Conservation (phyloP, 371 early-diverging fungal genomes). For the Rhizopus stolonifer region DNA sequence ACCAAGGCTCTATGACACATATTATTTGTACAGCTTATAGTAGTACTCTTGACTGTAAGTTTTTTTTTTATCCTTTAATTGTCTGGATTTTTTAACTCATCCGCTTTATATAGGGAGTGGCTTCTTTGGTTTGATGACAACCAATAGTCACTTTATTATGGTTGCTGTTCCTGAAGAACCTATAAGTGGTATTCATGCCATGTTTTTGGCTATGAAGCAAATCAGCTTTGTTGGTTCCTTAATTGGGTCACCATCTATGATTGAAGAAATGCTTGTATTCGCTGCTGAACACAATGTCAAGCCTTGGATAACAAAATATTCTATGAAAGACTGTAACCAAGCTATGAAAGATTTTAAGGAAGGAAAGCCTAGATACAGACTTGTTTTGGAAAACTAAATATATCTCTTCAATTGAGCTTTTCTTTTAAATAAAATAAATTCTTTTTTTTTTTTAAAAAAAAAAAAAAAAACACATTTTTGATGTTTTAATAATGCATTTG, state of each 20-base stretch:
- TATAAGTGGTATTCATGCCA: slow-evolving; percentile 18
- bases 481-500: no score
- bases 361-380: slow-evolving; percentile 67
- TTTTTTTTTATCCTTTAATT: no score
- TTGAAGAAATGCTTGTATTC: slow-evolving; percentile 70
- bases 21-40: slow-evolving; percentile 41
- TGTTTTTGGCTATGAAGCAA: slow-evolving; percentile 25
- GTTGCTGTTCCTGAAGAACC: slow-evolving; percentile 63
- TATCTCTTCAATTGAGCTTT: no score
- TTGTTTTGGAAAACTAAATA: slow-evolving; percentile 53
- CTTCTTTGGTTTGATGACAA: slow-evolving; percentile 43
- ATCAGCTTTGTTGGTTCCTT: slow-evolving; percentile 62
- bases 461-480: no score
- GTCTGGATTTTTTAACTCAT: no score
- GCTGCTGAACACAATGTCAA: slow-evolving; percentile 62
- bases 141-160: slow-evolving; percentile 52
- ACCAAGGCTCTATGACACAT: slow-evolving; percentile 23
- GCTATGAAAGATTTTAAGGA: slow-evolving; percentile 60
- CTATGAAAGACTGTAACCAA: slow-evolving; percentile 61
- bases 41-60: slow-evolving; percentile 40
- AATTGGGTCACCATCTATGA: slow-evolving; percentile 59
- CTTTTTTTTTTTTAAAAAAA: no score
- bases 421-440: no score
- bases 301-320: slow-evolving; percentile 65
- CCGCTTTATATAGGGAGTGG: no score